Conservation (phyloP, 306 rosid species). For the Cucumis cinereus region DNA sequence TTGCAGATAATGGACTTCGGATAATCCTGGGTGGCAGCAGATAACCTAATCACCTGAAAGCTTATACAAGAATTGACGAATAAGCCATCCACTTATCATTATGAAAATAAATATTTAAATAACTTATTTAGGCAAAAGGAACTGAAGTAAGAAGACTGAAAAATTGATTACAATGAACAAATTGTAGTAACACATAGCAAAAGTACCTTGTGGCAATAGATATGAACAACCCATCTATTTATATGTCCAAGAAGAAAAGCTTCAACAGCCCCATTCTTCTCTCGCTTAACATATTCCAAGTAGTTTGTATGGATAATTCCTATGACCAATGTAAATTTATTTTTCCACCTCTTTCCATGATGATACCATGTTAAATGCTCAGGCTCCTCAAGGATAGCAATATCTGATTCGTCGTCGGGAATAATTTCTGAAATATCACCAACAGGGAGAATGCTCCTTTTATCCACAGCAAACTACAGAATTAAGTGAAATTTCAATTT, state of each 20-base stretch:
- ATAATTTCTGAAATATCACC: slow-evolving; percentile 91
- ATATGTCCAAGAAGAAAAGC: slow-evolving; percentile 56
- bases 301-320: slow-evolving; percentile 95
- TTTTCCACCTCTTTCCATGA: slow-evolving; percentile 97
- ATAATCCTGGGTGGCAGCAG: slow-evolving; percentile 95
- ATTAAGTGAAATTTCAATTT: slow-evolving; percentile 12
- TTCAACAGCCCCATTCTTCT: slow-evolving; percentile 67
- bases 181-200: neutral
- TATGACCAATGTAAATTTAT: slow-evolving; percentile 57
- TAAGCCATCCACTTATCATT: neutral
- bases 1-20: slow-evolving; percentile 61
- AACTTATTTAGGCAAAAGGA: neutral
- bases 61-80: slow-evolving; percentile 14
- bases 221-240: slow-evolving; percentile 80
- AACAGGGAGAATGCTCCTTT: slow-evolving; percentile 83
- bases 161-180: neutral
- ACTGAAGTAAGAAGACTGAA: neutral
- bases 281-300: slow-evolving; percentile 92
- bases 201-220: slow-evolving; percentile 87
- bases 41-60: slow-evolving; percentile 79
- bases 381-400: slow-evolving; percentile 97
- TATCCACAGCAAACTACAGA: slow-evolving; percentile 65
- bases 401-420: slow-evolving; percentile 68
- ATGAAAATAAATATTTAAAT: neutral
- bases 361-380: slow-evolving; percentile 97